phyloP scores from a whole-genome alignment of 495 filamentous ascomycete genomes.

The Neurospora discreta region DNA sequence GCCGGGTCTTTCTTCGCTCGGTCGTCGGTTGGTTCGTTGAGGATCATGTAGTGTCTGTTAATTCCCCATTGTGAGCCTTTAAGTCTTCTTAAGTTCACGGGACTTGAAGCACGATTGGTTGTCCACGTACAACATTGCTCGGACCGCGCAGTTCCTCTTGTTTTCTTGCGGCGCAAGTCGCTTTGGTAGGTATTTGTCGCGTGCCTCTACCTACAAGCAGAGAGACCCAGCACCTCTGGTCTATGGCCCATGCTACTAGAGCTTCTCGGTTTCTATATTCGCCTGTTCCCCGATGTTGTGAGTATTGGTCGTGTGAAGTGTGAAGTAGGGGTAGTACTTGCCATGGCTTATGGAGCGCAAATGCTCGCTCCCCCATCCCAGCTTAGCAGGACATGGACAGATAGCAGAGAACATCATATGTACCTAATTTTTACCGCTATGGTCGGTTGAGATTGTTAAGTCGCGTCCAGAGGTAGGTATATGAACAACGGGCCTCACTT shows the following conservation, averaged over 20 bases:
- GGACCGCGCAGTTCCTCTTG: not conserved
- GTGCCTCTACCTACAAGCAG: too few relatives aligned
- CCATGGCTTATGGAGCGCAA: not conserved
- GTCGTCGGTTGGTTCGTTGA: not conserved
- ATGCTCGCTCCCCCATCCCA: not conserved
- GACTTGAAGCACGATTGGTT: not conserved
- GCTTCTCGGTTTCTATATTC: not conserved
- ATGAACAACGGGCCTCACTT: fast-evolving
- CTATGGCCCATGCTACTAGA: not conserved
- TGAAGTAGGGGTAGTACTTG: not conserved
- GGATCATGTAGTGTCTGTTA: not conserved
- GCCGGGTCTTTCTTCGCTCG: not conserved
- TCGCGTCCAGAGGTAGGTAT: not conserved
- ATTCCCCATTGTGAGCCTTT: not conserved
- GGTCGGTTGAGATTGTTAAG: not conserved
- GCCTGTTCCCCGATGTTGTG: not conserved
- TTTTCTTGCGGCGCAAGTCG: not conserved
- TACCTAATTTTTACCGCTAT: not conserved
- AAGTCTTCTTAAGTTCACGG: not conserved
- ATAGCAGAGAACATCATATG: not conserved
- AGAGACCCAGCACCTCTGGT: not conserved
- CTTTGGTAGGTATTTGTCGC: too few relatives aligned
- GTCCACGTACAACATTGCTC: not conserved
- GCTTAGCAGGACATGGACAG: not conserved
- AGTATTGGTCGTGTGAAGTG: not conserved